A percentile compares a stretch with the other conserved stretches of the same genome.
Conservation (phyloP, 495 filamentous ascomycete species). For the Rostrohypoxylon terebratum region DNA sequence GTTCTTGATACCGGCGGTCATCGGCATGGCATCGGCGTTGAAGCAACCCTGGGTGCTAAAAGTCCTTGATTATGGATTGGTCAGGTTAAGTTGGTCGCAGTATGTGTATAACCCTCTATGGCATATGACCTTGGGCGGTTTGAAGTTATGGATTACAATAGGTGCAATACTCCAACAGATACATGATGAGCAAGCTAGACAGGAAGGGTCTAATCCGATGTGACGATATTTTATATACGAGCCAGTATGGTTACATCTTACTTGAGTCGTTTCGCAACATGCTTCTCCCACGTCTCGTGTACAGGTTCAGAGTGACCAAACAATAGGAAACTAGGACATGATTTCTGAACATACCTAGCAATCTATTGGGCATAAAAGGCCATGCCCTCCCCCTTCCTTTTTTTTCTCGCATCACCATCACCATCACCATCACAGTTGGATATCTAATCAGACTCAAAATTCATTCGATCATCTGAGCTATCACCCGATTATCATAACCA, state of each 20-base stretch:
- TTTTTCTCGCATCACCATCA: not conserved
- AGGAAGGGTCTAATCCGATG: not conserved
- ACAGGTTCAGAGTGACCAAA: not conserved
- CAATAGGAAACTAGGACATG: not conserved
- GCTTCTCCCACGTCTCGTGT: not conserved
- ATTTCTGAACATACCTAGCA: not conserved
- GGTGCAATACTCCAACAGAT: not conserved
- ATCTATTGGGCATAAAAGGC: not conserved
- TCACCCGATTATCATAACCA: no score
- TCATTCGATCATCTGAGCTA: not conserved
- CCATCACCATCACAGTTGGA: not conserved
- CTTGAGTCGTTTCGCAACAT: no score
- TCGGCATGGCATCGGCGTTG: conserved; percentile 3
- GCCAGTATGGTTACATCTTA: not conserved
- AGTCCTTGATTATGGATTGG: conserved; percentile 34
- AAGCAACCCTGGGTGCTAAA: not conserved
- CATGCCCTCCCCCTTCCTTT: not conserved
- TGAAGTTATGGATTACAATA: not conserved
- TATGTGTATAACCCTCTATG: conserved; percentile 29
- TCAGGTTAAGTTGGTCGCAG: conserved; percentile 29
- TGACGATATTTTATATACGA: not conserved
- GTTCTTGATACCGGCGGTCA: conserved; percentile 12
- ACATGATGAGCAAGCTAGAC: not conserved
- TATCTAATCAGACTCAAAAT: not conserved
- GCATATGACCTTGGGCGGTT: not conserved